Percentiles rank a stretch among this genome's conserved stretches.
These are phyloP conservation scores for Botrytis tulipae DNA, from an alignment of 2,329 filamentous ascomycete species.

Conservation along the genomic window DNA sequence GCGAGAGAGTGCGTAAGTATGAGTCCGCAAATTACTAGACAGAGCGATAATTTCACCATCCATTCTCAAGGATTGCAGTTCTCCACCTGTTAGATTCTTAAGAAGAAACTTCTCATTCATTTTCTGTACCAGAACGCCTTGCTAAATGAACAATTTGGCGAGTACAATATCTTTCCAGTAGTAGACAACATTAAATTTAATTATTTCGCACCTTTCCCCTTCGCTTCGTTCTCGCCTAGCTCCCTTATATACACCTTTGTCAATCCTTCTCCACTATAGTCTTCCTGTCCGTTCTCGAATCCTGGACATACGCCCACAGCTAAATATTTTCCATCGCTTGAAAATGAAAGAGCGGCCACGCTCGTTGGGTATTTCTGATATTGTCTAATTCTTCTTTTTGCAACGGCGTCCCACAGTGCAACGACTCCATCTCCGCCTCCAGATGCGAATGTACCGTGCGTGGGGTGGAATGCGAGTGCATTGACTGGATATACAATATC, in stretches of 20 bases:
- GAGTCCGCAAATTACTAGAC: not conserved
- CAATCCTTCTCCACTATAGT: slow-evolving; percentile 68
- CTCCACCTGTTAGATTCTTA: not conserved
- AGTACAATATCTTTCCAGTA: not conserved
- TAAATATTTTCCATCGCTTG: slow-evolving; percentile 60
- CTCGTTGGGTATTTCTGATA: slow-evolving; percentile 65
- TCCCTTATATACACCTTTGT: slow-evolving; percentile 80
- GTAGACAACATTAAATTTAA: not conserved
- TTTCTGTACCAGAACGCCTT: slow-evolving; percentile 24
- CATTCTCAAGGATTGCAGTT: not conserved
- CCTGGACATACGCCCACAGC: slow-evolving; percentile 67
- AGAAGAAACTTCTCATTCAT: not conserved
- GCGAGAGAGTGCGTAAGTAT: not conserved
- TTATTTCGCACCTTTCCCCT: slow-evolving; percentile 38
- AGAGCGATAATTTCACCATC: not conserved
- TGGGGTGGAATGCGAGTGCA: slow-evolving; percentile 66
- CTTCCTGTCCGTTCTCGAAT: slow-evolving; percentile 71
- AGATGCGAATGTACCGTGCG: slow-evolving; percentile 64
- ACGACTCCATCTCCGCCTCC: slow-evolving; percentile 72
- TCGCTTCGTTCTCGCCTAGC: slow-evolving; percentile 79
- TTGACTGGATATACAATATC: slow-evolving; percentile 75
- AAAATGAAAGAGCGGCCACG: slow-evolving; percentile 63
- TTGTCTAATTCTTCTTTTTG: slow-evolving; percentile 67
- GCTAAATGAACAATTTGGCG: slow-evolving; percentile 22
- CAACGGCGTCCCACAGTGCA: slow-evolving; percentile 69